Evolutionary conservation across 306 rosid species (phyloP), one percentile per base, ranked within the genome.

Genomic region (Prunus mume): DNA sequence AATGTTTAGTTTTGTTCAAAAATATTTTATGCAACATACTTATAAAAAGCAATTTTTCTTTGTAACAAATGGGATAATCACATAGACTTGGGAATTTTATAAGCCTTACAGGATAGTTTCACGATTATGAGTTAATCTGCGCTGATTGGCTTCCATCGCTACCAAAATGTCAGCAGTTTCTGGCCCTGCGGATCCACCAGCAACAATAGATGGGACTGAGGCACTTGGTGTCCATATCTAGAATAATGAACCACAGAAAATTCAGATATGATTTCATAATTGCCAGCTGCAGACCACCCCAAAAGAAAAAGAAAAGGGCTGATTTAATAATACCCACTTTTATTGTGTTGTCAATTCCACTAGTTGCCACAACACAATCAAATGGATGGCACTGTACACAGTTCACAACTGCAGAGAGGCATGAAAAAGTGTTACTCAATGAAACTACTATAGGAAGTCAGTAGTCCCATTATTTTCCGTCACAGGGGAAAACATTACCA

Each of bases 261-360:
- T 69, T 88, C 72, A 85, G 78, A 80, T 11, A 83, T 62, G 22
- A 68, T 72, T 12, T 54, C 60, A 15, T 75, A 80, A 41, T 45
- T 52, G 12, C 72, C 67, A 77, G 58, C 70, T 66, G 41, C 79
- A 24, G 9, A 25, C 24, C 28, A 65, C 47, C 12, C 50, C 1
- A 69, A 24, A 14, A 6, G 9, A 72, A 10, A 17, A 56, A 75
- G 50, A 56, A 73, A 57, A 50, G 20, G 45, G 67, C 22, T 68
- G 14, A 32, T 56, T 58, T 65, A n/a, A 76, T 54, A 78, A 83
- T 56, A 57, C 85, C 81, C 81, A 87, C 99, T 97, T 95, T 95
- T 83, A 95, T 89, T n/a, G 99, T 92, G 85, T 71, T 88, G 73
- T 95, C 97, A 77, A 92, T 92, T 72, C 99, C 99, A 78, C 99